These are phyloP conservation scores for Chrysanthemum seticuspe DNA, from an alignment of 129 eudicot genomes.

Conservation along the genomic window DNA sequence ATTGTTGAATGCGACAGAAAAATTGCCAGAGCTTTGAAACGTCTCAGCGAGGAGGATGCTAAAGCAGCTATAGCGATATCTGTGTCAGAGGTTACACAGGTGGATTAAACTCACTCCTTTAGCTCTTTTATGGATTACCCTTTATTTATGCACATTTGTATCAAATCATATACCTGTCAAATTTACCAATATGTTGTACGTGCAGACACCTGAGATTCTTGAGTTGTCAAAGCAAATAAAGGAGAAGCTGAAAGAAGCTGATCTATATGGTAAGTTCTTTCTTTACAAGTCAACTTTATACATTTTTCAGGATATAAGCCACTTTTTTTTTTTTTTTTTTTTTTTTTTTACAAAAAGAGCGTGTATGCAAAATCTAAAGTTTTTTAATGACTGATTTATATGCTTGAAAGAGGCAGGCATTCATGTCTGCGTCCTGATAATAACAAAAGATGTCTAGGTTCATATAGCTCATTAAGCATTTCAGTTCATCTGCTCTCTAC, in stretches of 20 bases:
- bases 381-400: too few species aligned
- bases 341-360: too few species aligned
- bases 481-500: not conserved
- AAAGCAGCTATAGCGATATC: conserved; percentile 97
- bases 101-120: conserved; percentile 1
- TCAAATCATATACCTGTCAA: not conserved
- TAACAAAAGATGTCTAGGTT: too few species aligned
- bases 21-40: conserved; percentile 90
- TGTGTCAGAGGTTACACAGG: conserved; percentile 93
- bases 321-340: too few species aligned
- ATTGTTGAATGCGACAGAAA: conserved; percentile 93
- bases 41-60: conserved; percentile 98
- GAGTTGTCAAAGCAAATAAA: conserved; percentile 90
- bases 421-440: too few species aligned
- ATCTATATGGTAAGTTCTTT: conserved; percentile 54
- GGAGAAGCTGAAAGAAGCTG: conserved; percentile 87
- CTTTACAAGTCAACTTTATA: not conserved
- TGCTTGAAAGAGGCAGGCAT: too few species aligned
- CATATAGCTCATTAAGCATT: not conserved
- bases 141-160: not conserved
- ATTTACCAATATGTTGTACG: conserved; percentile 11
- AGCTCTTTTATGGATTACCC: not conserved
- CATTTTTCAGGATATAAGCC: too few species aligned
- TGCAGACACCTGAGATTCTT: conserved; percentile 78
- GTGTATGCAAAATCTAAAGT: too few species aligned